Conservation (phyloP, 2,329 filamentous ascomycete species). For the Grosmannia serpens region DNA sequence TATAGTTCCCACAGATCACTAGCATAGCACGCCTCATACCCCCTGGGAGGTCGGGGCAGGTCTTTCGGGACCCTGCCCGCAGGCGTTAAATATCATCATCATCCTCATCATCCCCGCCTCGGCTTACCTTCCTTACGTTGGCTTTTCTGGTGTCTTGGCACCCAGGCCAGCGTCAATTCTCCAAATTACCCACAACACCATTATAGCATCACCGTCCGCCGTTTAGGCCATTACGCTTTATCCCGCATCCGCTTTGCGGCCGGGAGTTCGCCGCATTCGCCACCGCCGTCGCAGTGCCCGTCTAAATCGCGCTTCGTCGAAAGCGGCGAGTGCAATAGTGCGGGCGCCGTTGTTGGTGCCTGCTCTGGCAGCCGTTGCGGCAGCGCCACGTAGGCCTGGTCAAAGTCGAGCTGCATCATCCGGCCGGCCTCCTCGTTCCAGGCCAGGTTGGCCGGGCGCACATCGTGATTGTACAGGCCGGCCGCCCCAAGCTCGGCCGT, state of each 20-base stretch:
- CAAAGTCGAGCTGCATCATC: constrained; percentile 7
- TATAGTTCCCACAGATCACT: too few species aligned
- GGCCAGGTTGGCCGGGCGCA: background rate
- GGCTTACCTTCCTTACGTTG: too few species aligned
- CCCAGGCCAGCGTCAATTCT: too few species aligned
- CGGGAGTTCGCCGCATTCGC: background rate
- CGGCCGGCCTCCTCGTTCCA: constrained; percentile 4
- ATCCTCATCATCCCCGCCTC: too few species aligned
- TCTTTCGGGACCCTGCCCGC: too few species aligned
- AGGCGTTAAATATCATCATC: too few species aligned
- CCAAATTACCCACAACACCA: too few species aligned
- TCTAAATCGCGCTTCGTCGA: background rate
- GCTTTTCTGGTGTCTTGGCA: too few species aligned
- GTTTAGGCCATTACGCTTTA: background rate
- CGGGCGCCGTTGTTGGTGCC: too few species aligned
- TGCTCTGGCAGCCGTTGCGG: background rate
- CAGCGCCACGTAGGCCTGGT: background rate
- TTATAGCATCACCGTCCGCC: too few species aligned
- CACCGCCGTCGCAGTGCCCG: background rate
- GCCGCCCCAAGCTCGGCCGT: background rate
- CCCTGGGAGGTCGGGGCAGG: too few species aligned
- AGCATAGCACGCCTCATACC: too few species aligned
- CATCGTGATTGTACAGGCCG: constrained; percentile 1
- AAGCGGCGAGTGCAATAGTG: background rate
- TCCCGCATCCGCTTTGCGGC: background rate